A percentile compares a stretch with the other conserved stretches of the same genome.
phyloP scores from a whole-genome alignment of 768 basidiomycete genomes.

The Dentipellis fragilis region DNA sequence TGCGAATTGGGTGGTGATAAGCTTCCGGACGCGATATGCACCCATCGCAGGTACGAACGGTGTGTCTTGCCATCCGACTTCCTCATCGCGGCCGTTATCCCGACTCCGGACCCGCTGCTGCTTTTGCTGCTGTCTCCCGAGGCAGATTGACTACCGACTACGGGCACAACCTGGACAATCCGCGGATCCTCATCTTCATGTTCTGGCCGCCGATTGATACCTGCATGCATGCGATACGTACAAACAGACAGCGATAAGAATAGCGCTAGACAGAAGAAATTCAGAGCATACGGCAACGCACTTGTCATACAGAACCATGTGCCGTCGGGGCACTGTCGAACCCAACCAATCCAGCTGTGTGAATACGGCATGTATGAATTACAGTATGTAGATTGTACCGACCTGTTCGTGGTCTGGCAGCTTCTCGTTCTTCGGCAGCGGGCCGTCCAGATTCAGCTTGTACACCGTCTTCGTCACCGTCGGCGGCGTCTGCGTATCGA shows the following conservation, averaged over 20 bases:
- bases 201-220: background rate
- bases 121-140: background rate
- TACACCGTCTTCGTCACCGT: conserved; percentile 21
- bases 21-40: background rate
- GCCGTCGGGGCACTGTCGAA: conserved; percentile 7
- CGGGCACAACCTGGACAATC: background rate
- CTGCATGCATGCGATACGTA: background rate
- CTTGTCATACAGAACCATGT: conserved; percentile 14
- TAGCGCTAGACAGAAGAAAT: too few relatives aligned
- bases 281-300: background rate
- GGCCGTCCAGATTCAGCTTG: conserved; percentile 17
- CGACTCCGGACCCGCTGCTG: background rate
- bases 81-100: background rate
- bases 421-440: conserved; percentile 15
- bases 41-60: background rate
- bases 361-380: background rate
- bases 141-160: background rate
- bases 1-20: background rate
- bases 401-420: conserved; percentile 22
- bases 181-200: background rate
- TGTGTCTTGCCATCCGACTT: background rate
- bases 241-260: background rate
- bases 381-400: background rate
- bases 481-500: conserved; percentile 17
- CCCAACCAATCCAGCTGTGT: background rate